A percentile compares a stretch with the other conserved stretches of the same genome.
Evolutionary conservation across 176 grass and related monocot species (phyloP).

Genomic region (Luzula sylvatica): DNA sequence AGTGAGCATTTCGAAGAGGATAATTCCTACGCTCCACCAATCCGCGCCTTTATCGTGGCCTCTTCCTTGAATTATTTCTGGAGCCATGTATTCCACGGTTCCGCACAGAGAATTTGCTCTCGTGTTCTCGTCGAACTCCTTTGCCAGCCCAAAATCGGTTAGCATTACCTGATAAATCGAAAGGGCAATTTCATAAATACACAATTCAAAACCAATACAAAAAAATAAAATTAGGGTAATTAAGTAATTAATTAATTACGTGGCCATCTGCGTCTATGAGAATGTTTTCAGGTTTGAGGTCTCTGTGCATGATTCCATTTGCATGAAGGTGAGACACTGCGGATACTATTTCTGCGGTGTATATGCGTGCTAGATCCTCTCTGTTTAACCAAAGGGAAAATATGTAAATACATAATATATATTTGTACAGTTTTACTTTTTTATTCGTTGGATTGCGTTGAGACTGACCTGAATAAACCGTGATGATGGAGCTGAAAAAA

Average conservation of each 20-base stretch:
- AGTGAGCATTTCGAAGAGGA: slow-evolving; percentile 99
- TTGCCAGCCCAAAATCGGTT: slow-evolving; percentile 92
- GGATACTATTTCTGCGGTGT: slow-evolving; percentile 88
- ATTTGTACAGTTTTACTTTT: no score
- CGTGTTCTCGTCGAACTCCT: slow-evolving; percentile 93
- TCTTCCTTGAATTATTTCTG: slow-evolving; percentile 79
- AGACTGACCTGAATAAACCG: slow-evolving; percentile 82
- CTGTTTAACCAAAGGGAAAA: slow-evolving; percentile 26
- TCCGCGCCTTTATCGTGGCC: slow-evolving; percentile 98
- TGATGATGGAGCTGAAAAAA: slow-evolving; percentile 99
- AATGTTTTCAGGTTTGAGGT: slow-evolving; percentile 99
- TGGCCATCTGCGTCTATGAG: slow-evolving; percentile 84
- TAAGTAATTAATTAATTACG: slow-evolving; percentile 37
- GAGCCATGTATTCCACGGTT: slow-evolving; percentile 95
- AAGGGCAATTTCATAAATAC: background rate
- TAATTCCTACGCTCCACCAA: slow-evolving; percentile 97
- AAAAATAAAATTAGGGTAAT: no score
- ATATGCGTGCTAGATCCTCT: slow-evolving; percentile 82
- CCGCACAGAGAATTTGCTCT: slow-evolving; percentile 96
- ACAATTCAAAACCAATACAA: background rate
- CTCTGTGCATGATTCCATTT: slow-evolving; percentile 96
- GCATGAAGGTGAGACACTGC: slow-evolving; percentile 83
- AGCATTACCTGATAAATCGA: slow-evolving; percentile 51
- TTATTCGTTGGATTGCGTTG: background rate
- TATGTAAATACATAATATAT: background rate